Evolutionary conservation across 306 rosid genomes (phyloP), one percentile per base, ranked within the genome.

Genomic region (Morella rubra): DNA sequence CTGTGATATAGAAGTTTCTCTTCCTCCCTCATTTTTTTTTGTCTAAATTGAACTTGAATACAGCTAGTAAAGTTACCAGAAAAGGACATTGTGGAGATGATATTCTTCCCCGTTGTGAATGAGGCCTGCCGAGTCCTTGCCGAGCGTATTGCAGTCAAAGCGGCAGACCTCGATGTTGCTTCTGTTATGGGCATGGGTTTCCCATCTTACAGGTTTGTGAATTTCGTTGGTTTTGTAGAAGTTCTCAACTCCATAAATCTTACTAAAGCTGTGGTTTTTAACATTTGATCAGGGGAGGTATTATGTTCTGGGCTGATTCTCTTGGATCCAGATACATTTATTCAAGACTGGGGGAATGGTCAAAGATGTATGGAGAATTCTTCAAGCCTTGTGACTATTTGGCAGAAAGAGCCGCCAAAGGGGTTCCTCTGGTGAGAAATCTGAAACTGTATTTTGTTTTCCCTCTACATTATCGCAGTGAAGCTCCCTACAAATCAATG

Each of bases 81-180:
- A 60, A 88, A 85, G 90, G 99, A 95, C 71, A 87, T 95, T 37
- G 86, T 95, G 72, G 99, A 95, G 81, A 95, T 92, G 99, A 69
- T 90, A 61, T 92, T 95, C 86, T 89, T 95, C 82, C 97, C 99
- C 0, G 97, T 95, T 85, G 97, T 95, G 82, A 95, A 95, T 51
- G 99, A 95, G 87, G 97, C 99, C 2, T 95, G 99, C 44, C 92
- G 97, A 37, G 96, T 95, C 65, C 96, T 90, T 56, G 99, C 90
- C 32, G 99, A 95, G 81, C 97, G 97, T 51, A 92, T 95, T 74
- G 96, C 86, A 18, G 93, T 92, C 67, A 95, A 95, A 83, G 93
- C 97, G 40, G 87, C 97, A 24, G 97, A 95, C 86, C 92, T 95
- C 41, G 99, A 92, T 78, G 87, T 95, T 74, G 81, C 97, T 76